phyloP scores from a whole-genome alignment of 352 stramenopile genomes.

The Phytophthora idaei region DNA sequence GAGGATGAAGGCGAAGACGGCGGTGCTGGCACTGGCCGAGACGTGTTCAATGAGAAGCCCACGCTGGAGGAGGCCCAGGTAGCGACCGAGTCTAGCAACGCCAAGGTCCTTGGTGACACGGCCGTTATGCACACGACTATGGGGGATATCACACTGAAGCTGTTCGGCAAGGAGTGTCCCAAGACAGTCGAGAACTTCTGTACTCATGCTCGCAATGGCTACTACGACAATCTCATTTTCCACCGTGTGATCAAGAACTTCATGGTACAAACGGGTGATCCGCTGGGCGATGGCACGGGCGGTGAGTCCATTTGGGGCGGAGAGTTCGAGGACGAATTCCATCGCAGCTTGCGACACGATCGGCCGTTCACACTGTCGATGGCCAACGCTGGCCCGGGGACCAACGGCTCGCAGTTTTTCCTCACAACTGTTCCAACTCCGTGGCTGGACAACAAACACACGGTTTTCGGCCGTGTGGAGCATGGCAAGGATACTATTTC shows the following conservation, averaged over 20 bases:
- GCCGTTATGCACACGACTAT: conserved; percentile 97
- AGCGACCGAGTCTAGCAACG: conserved; percentile 68
- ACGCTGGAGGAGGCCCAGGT: conserved; percentile 94
- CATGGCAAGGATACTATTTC: conserved; percentile 97
- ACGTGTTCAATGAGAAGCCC: conserved; percentile 99
- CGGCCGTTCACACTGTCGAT: conserved; percentile 98
- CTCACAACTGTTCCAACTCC: conserved; percentile 98
- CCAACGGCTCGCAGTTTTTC: conserved; percentile 96
- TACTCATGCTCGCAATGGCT: conserved; percentile 95
- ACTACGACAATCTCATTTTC: conserved; percentile 99
- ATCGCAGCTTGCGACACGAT: conserved; percentile 94
- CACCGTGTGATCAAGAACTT: conserved; percentile 99
- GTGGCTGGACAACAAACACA: conserved; percentile 98
- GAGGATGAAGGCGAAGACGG: conserved; percentile 70
- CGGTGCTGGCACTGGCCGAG: conserved; percentile 57
- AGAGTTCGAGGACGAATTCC: conserved; percentile 99
- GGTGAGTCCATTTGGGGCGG: conserved; percentile 99
- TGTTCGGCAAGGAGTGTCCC: conserved; percentile 95
- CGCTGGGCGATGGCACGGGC: conserved; percentile 96
- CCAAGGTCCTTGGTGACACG: conserved; percentile 72
- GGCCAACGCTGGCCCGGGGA: conserved; percentile 93
- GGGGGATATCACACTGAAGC: conserved; percentile 97
- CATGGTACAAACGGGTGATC: conserved; percentile 97
- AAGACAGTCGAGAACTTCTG: conserved; percentile 99
- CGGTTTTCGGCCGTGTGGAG: conserved; percentile 92